Base-by-base conservation (phyloP, 1,284 basidiomycete genomes). In the Apiotrichum mycotoxinovorans region DNA sequence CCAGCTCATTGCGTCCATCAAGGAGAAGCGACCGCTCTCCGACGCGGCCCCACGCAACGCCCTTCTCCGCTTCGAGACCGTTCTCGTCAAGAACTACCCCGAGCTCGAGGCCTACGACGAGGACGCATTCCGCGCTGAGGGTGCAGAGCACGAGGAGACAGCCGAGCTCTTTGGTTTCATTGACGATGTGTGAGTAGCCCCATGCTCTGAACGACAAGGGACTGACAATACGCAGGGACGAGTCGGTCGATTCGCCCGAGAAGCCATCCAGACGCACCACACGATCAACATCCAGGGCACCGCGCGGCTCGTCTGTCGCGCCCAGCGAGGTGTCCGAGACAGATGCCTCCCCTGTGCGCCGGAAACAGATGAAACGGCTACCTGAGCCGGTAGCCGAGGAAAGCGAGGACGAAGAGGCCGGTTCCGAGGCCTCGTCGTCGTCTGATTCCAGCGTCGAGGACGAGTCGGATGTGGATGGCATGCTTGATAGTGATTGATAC, bases 1-100 rank as follows among this genome's bases (percentile, higher is more conserved):
- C 52, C 78, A 88, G 17, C 78, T 90, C 17, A 74, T 86, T 26
- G 75, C 78, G 22, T 81, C 83, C 63, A 79, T 88, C 49, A 80
- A 83, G 63, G 66, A 90, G 87, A 86, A 87, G 74, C 85, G 85
- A 18, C 87, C 88, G 0, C 78, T 89, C 30, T 80, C 83, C 18
- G 89, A 93, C 61, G 78, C 84, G 0, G 77, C 83, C 0, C 83
- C 87, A 14, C 83, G 84, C 58, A 92, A 89, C 66, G 82, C 87
- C 1, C 80, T 95, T 51, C 75, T 76, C 26, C 83, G 84, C 44
- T 90, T 92, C 75, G 84, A 86, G 54, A 78, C 75, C 5, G 70
- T 79, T 14, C 77, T 91, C 52, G 67, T 75, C 34, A 86, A 85
- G 66, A 79, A 80, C 54, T 90, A 84, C 69, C 78, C 80, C 34